Percentiles rank a stretch among this genome's conserved stretches.
Conservation (phyloP, 2,329 filamentous ascomycete genomes). For the Diaporthe batatas region DNA sequence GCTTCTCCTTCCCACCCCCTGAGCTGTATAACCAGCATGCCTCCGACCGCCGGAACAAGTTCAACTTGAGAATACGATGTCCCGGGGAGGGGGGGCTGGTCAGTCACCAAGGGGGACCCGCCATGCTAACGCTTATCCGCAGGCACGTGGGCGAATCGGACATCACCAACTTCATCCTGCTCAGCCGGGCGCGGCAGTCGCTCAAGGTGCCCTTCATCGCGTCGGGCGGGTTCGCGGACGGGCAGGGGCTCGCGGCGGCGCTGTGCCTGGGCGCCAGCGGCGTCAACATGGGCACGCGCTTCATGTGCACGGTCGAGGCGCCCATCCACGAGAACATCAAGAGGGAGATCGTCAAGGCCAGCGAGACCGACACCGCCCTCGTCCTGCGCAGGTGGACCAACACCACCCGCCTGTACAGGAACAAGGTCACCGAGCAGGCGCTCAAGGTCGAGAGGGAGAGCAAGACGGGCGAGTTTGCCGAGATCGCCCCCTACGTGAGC, state of each 20-base stretch:
- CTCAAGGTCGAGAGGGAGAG: conserved; percentile 87
- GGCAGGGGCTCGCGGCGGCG: conserved; percentile 91
- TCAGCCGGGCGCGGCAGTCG: conserved; percentile 85
- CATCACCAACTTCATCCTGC: conserved; percentile 90
- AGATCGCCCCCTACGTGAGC: conserved; percentile 88
- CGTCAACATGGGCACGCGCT: conserved; percentile 98
- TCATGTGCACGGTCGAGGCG: conserved; percentile 95
- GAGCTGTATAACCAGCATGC: too few species aligned
- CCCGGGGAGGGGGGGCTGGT: too few species aligned
- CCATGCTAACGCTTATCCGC: not conserved
- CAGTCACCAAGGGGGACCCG: not conserved
- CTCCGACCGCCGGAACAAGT: not conserved
- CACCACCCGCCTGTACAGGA: conserved; percentile 88
- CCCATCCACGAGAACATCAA: conserved; percentile 96
- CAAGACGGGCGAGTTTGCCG: conserved; percentile 86
- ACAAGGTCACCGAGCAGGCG: conserved; percentile 87
- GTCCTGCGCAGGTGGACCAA: conserved; percentile 93
- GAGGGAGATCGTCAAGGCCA: conserved; percentile 86
- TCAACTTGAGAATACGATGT: not conserved
- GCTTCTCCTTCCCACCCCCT: not conserved
- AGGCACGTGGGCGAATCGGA: conserved; percentile 86
- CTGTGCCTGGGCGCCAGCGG: conserved; percentile 91
- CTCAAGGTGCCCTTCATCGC: conserved; percentile 93
- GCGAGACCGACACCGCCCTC: conserved; percentile 92
- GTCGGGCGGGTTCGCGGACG: conserved; percentile 95